These are phyloP conservation scores for Candida frijolesensis DNA, from an alignment of 1,139 yeast species.

Conservation along the genomic window DNA sequence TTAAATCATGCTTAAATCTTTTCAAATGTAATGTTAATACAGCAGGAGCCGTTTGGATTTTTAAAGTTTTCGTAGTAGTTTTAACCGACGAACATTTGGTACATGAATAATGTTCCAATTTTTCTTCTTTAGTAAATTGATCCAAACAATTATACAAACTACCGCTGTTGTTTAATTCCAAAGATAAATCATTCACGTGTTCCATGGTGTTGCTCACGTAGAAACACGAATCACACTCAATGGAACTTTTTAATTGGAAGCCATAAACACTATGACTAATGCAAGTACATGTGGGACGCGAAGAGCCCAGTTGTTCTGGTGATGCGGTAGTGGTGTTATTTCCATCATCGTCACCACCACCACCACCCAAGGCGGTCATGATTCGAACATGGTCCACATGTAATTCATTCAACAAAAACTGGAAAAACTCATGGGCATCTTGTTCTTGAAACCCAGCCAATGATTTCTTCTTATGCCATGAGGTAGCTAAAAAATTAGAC, in stretches of 20 bases:
- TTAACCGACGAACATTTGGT: constrained; percentile 61
- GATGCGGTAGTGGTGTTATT: neutral
- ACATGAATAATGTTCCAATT: constrained; percentile 76
- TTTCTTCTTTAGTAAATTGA: constrained; percentile 76
- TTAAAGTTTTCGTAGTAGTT: constrained; percentile 69
- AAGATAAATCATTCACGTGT: constrained; percentile 86
- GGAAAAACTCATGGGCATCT: constrained; percentile 98
- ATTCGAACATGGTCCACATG: constrained; percentile 56
- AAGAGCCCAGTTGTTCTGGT: too few relatives aligned
- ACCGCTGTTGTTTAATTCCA: constrained; percentile 57
- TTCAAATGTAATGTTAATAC: constrained; percentile 84
- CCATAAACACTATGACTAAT: constrained; percentile 88
- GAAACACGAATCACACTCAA: constrained; percentile 71
- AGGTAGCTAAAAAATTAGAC: constrained; percentile 69
- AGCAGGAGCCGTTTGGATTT: constrained; percentile 69
- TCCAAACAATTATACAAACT: constrained; percentile 66
- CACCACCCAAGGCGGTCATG: constrained; percentile 11
- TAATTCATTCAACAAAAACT: constrained; percentile 80
- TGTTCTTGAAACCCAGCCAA: constrained; percentile 96
- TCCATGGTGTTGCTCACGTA: constrained; percentile 71
- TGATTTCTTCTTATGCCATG: constrained; percentile 81
- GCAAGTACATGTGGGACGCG: constrained; percentile 58
- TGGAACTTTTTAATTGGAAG: constrained; percentile 93
- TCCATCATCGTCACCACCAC: neutral
- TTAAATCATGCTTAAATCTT: constrained; percentile 73